Base-by-base conservation (phyloP, 1,139 yeast genomes). In the Dujonia santamariae region DNA sequence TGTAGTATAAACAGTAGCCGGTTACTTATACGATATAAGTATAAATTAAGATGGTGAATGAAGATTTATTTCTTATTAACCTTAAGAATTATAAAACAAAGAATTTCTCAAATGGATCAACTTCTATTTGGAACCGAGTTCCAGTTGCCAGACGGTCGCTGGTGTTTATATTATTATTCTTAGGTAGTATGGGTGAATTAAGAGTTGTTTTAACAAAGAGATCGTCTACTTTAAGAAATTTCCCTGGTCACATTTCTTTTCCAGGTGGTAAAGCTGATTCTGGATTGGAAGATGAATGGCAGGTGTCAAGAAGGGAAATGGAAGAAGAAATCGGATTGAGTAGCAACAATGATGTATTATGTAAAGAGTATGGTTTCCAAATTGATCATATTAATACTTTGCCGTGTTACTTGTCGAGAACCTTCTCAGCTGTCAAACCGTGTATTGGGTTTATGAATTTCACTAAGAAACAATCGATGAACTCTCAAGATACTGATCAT, bases 261-360 rank as follows among this genome's bases (percentile, higher is more conserved):
- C 96, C 97, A 3, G 96, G 96, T 3, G 97, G 96, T 3, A 80
- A 80, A 50, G 85, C 92, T 5, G 96, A 87, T 53, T 54, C 49
- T 30, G 76, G 70, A 0, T 50, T 63, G 3, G 96, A 87, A 53
- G 56, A 76, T 12, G 85, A 83, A 41, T 82, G 84, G 71, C 70
- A 70, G 35, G 81, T 84, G 24, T 80, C 95, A 1, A 64, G 95
- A 41, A 65, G 97, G 32, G 97, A 88, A 58, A 80, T 87, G 50
- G 77, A 72, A 43, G 97, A 88, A 54, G 97, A 88, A 54, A 85
- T 87, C 34, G 96, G 96, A 0, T 56, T 88, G 11, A 73, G 78
- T 4, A 60, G 69, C 14, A 61, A 69, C 47, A 73, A 80, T 45
- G 65, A 58, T 0, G 56, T 54, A 11, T 59, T 83, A 30, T 47